phyloP scores from a whole-genome alignment of 139 green algal species.

The Chlorella sp. region DNA sequence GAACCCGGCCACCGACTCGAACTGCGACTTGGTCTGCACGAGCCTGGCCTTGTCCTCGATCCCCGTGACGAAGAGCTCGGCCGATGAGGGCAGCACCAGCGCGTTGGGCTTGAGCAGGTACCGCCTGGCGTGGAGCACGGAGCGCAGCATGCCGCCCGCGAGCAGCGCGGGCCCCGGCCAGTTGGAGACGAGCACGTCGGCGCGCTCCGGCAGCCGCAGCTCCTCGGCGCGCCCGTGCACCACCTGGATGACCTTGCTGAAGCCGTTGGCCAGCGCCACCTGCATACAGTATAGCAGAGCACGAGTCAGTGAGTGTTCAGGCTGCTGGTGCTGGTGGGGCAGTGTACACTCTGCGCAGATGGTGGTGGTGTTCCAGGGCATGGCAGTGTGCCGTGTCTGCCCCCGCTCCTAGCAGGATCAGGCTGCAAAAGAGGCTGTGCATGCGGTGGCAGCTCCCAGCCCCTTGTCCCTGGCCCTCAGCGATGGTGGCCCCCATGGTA shows the following conservation, averaged over 20 bases:
- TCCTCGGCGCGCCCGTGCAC: neutral
- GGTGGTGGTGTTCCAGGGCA: too few species aligned
- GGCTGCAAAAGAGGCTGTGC: too few species aligned
- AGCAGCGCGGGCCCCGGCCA: neutral
- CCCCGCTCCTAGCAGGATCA: too few species aligned
- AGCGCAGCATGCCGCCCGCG: neutral
- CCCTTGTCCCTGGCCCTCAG: too few species aligned
- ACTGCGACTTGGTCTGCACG: neutral
- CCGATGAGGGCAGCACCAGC: neutral
- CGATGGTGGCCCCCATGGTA: too few species aligned
- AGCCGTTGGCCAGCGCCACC: neutral
- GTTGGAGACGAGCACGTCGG: constrained; percentile 3
- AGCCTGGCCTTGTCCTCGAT: neutral
- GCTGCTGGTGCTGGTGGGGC: too few species aligned
- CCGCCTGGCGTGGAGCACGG: neutral
- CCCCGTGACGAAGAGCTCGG: neutral
- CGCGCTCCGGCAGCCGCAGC: neutral
- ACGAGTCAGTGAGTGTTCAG: too few species aligned
- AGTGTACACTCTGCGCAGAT: too few species aligned
- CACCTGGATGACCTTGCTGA: neutral
- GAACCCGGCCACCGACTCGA: neutral
- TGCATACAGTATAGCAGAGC: too few species aligned
- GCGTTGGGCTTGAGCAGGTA: neutral
- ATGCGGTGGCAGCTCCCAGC: too few species aligned
- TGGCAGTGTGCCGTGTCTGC: too few species aligned